Percentiles rank a stretch among this genome's conserved stretches.
These are phyloP conservation scores for Dendrobium nobile DNA, from an alignment of 106 monocot genomes.

Conservation along the genomic window DNA sequence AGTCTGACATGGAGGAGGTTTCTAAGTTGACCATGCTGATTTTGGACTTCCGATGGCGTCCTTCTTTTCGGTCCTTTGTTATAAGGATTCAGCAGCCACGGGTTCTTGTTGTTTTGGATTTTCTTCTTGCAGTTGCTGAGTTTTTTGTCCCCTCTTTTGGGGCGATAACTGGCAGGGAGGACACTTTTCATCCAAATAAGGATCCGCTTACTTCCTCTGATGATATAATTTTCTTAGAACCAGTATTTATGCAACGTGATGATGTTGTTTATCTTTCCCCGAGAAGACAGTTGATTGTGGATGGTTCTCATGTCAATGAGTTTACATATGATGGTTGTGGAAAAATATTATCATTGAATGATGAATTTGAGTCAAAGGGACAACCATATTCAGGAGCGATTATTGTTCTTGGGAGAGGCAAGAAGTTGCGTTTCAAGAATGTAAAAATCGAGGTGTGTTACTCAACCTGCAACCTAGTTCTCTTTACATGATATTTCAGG, in stretches of 20 bases:
- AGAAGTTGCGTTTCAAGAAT: slow-evolving; percentile 85
- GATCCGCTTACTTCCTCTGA: slow-evolving; percentile 58
- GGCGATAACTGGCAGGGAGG: slow-evolving; percentile 75
- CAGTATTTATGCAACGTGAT: slow-evolving; percentile 58
- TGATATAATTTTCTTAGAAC: slow-evolving; percentile 64
- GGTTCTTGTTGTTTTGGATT: slow-evolving; percentile 89
- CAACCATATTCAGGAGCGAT: slow-evolving; percentile 37
- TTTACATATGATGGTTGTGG: slow-evolving; percentile 92
- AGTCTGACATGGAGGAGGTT: slow-evolving; percentile 21
- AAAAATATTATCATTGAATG: slow-evolving; percentile 61
- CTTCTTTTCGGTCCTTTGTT: slow-evolving; percentile 75
- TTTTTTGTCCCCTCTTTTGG: slow-evolving; percentile 85
- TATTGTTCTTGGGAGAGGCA: slow-evolving; percentile 79
- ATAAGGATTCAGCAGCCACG: slow-evolving; percentile 87
- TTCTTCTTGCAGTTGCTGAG: slow-evolving; percentile 83
- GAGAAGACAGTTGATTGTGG: slow-evolving; percentile 78
- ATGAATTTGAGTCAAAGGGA: slow-evolving; percentile 50
- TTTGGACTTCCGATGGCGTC: slow-evolving; percentile 81
- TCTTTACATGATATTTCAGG: neutral
- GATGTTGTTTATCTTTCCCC: slow-evolving; percentile 60
- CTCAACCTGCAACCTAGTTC: neutral
- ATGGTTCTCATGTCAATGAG: slow-evolving; percentile 59
- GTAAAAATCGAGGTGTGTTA: slow-evolving; percentile 85
- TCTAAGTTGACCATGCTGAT: slow-evolving; percentile 85
- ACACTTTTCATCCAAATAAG: slow-evolving; percentile 64